Evolutionary conservation across 2,329 filamentous ascomycete genomes (phyloP).

Genomic region (Torrubiellomyces zombiae): DNA sequence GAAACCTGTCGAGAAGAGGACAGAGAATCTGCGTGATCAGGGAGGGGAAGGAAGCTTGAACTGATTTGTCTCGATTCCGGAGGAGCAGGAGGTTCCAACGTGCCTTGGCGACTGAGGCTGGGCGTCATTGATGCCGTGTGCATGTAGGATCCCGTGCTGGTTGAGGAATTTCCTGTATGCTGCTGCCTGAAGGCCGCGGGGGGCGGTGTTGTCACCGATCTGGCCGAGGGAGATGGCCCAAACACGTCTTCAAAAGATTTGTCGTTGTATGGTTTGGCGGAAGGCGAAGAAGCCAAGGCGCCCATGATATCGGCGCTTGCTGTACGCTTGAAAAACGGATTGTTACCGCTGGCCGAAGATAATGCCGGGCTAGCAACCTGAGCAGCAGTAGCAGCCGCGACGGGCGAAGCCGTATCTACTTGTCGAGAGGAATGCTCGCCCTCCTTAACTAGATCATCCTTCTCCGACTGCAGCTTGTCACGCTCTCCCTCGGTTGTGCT

Average conservation of each 20-base stretch:
- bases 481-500: conserved; percentile 76
- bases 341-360: conserved; percentile 61
- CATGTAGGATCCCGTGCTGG: conserved; percentile 31
- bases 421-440: conserved; percentile 41
- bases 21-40: conserved; percentile 47
- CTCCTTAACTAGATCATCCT: conserved; percentile 48
- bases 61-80: conserved; percentile 63
- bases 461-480: conserved; percentile 72
- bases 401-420: conserved; percentile 32
- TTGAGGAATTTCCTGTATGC: conserved; percentile 38
- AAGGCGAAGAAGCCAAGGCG: conserved; percentile 31
- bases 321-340: conserved; percentile 78
- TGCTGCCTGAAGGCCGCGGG: conserved; percentile 30
- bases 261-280: conserved; percentile 35
- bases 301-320: conserved; percentile 44
- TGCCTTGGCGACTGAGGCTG: conserved; percentile 44
- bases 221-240: conserved; percentile 45
- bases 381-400: conserved; percentile 25
- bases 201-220: conserved; percentile 19
- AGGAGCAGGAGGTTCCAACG: conserved; percentile 43
- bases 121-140: conserved; percentile 42
- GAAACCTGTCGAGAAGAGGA: conserved; percentile 67
- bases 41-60: conserved; percentile 59
- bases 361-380: conserved; percentile 52
- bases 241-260: conserved; percentile 78